phyloP scores from a whole-genome alignment of 306 rosid genomes.

The Comarum palustre region DNA sequence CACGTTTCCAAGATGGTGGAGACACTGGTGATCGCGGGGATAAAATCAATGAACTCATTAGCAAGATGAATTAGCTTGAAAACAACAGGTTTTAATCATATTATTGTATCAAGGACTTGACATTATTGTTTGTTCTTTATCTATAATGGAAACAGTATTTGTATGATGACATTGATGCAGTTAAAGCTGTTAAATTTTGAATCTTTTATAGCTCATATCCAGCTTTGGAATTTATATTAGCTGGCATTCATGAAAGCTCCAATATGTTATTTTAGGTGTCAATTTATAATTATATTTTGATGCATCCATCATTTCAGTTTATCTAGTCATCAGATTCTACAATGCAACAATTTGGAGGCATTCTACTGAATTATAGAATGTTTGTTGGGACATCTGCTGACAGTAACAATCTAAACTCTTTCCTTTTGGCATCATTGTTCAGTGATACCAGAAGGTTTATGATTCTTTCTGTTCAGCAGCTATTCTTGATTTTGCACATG shows the following conservation, averaged over 20 bases:
- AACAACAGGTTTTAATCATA: neutral
- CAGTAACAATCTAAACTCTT: no score
- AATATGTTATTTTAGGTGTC: neutral
- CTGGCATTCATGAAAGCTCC: neutral
- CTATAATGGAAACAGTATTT: neutral
- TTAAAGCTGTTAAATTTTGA: constrained; percentile 1
- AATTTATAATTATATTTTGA: no score
- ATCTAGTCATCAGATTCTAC: no score
- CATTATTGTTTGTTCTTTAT: neutral
- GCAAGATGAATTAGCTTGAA: constrained; percentile 63
- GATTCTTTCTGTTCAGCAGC: no score
- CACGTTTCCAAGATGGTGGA: constrained; percentile 62
- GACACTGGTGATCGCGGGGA: constrained; percentile 78
- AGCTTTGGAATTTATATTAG: neutral
- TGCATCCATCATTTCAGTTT: no score
- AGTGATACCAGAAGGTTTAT: no score
- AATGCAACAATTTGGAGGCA: no score
- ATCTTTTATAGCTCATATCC: neutral
- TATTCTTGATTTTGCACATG: no score
- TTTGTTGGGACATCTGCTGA: no score
- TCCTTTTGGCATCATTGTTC: no score
- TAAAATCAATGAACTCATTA: constrained; percentile 63
- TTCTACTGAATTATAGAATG: no score
- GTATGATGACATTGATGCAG: constrained; percentile 1
- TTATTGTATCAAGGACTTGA: constrained; percentile 5